Conservation (phyloP, 768 basidiomycete genomes). For the Russula emetica region DNA sequence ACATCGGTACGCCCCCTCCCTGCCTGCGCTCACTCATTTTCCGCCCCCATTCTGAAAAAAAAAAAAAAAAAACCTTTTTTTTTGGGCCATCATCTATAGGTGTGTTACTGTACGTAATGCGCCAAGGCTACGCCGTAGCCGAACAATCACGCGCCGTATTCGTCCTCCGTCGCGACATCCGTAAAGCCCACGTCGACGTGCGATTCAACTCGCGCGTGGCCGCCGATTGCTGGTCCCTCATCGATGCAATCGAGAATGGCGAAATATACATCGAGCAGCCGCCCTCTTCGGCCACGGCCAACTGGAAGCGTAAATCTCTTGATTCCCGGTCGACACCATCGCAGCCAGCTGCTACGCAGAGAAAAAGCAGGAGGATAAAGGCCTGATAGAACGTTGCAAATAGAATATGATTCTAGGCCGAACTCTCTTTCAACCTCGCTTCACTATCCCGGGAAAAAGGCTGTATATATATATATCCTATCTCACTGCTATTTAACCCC, state of each 20-base stretch:
- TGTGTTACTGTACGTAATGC: conserved; percentile 58
- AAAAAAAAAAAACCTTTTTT: not conserved
- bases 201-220: conserved; percentile 56
- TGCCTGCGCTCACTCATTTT: too few relatives aligned
- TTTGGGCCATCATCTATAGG: conserved; percentile 39
- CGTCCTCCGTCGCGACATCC: conserved; percentile 52
- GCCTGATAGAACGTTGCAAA: not conserved
- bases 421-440: not conserved
- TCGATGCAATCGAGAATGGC: conserved; percentile 39
- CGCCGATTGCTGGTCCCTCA: conserved; percentile 53
- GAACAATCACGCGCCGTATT: conserved; percentile 54
- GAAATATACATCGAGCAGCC: conserved; percentile 15
- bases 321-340: not conserved
- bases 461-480: not conserved
- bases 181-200: conserved; percentile 56
- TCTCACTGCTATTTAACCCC: not conserved
- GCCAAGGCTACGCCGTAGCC: conserved; percentile 37
- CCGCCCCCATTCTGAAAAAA: conserved; percentile 26
- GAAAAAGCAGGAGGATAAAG: not conserved
- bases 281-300: not conserved
- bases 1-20: conserved; percentile 54
- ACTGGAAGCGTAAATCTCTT: conserved; percentile 12
- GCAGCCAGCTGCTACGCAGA: not conserved
- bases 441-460: too few relatives aligned
- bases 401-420: not conserved